Conservation (phyloP, 2,329 filamentous ascomycete genomes). For the Fusarium nelsonii region DNA sequence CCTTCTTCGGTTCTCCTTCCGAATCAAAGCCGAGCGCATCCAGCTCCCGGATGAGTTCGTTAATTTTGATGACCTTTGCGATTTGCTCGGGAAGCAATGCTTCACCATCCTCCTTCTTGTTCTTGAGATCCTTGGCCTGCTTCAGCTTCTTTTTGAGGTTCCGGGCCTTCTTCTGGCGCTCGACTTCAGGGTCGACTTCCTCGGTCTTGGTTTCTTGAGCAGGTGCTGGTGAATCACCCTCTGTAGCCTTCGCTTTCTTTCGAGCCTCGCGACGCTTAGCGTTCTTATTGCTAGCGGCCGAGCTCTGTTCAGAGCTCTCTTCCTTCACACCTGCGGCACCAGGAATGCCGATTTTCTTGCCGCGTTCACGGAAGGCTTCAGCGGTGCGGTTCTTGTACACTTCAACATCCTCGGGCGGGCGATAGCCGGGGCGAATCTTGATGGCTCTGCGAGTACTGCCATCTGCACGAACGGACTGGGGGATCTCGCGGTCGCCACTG, state of each 20-base stretch:
- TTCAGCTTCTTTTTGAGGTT: constrained; percentile 95
- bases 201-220: constrained; percentile 52
- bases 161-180: constrained; percentile 92
- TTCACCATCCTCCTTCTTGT: constrained; percentile 90
- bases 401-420: constrained; percentile 94
- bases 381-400: constrained; percentile 95
- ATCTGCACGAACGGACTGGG: constrained; percentile 86
- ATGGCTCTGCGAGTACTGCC: constrained; percentile 95
- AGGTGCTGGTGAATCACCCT: constrained; percentile 61
- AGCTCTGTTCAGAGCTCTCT: constrained; percentile 60
- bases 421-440: constrained; percentile 91
- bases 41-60: constrained; percentile 89
- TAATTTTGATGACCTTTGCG: constrained; percentile 97
- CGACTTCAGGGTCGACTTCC: constrained; percentile 74
- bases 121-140: constrained; percentile 89
- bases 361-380: constrained; percentile 83
- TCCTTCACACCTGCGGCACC: constrained; percentile 74
- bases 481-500: constrained; percentile 89
- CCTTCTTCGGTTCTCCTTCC: constrained; percentile 72
- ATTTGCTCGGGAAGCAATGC: constrained; percentile 91
- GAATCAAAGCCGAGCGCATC: constrained; percentile 86
- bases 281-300: constrained; percentile 80
- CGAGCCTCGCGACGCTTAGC: constrained; percentile 76
- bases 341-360: constrained; percentile 72
- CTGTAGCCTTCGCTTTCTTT: constrained; percentile 68